Percentiles rank a stretch among this genome's conserved stretches.
Evolutionary conservation across 768 basidiomycete species (phyloP).

Genomic region (Tubosaeta sp.): DNA sequence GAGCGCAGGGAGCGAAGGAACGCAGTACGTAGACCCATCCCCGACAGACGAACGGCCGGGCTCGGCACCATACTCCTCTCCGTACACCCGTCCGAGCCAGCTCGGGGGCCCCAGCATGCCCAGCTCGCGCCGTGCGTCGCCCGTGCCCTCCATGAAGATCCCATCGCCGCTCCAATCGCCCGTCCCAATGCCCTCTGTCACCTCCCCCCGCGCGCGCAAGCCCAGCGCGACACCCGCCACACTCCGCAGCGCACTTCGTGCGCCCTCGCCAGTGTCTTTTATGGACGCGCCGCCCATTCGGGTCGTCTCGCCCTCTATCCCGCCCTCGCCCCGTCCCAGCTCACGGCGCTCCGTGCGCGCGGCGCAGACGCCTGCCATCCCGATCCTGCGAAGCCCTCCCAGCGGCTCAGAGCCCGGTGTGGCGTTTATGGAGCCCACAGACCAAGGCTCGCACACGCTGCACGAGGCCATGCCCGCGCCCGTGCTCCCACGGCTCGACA

Average conservation of each 20-base stretch:
- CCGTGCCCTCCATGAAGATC: background rate
- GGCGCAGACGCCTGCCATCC: background rate
- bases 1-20: slow-evolving; percentile 4
- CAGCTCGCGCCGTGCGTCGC: slow-evolving; percentile 1
- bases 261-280: background rate
- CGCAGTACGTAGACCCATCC: slow-evolving; percentile 15
- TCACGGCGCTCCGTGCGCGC: slow-evolving; percentile 4
- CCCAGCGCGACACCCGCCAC: background rate
- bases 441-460: slow-evolving; percentile 17
- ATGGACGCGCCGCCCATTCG: slow-evolving; percentile 6
- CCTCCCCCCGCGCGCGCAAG: slow-evolving; percentile 12
- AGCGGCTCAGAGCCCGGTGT: background rate
- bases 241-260: background rate
- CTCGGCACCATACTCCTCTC: slow-evolving; percentile 15
- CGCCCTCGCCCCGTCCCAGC: slow-evolving; percentile 5
- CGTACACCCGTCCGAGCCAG: slow-evolving; percentile 6
- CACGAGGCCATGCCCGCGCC: slow-evolving; percentile 7
- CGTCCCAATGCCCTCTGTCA: background rate
- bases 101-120: background rate
- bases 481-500: background rate
- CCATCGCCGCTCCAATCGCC: background rate
- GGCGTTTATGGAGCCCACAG: background rate
- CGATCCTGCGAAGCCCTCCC: background rate
- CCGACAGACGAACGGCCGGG: slow-evolving; percentile 19
- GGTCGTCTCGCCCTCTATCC: slow-evolving; percentile 14